Evolutionary conservation across 1,284 basidiomycete species (phyloP).

Genomic region (Pseudozyma sp.): DNA sequence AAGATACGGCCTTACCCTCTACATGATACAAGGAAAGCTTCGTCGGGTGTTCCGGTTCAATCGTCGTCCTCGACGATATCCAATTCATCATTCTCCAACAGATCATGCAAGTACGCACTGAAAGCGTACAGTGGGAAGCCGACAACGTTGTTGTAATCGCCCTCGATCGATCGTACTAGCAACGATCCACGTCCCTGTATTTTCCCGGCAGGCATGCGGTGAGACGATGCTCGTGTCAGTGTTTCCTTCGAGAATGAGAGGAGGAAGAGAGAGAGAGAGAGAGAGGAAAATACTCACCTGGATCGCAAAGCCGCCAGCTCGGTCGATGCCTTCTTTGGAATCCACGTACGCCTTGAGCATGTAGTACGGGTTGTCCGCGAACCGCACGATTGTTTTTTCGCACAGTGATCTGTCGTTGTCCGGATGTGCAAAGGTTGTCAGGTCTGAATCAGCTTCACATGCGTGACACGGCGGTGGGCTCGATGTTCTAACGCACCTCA

Average conservation of each 20-base stretch:
- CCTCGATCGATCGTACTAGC: conserved; percentile 84
- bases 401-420: conserved; percentile 50
- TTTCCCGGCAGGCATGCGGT: neutral
- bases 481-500: conserved; percentile 73
- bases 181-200: conserved; percentile 78
- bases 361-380: conserved; percentile 68
- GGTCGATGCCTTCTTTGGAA: conserved; percentile 86
- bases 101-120: conserved; percentile 55
- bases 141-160: conserved; percentile 91
- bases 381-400: conserved; percentile 65
- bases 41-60: conserved; percentile 3
- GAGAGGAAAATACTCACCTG: conserved; percentile 74
- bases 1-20: no score
- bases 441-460: neutral
- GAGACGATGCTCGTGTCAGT: neutral
- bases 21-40: neutral
- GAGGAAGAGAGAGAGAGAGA: neutral
- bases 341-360: conserved; percentile 86
- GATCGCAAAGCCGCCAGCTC: conserved; percentile 93
- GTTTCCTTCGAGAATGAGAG: neutral
- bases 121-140: conserved; percentile 77
- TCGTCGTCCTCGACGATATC: conserved; percentile 53
- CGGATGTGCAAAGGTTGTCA: neutral
- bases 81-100: conserved; percentile 64
- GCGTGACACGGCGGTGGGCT: neutral